Conservation (phyloP, 768 basidiomycete genomes). For the Lentinula edodes region DNA sequence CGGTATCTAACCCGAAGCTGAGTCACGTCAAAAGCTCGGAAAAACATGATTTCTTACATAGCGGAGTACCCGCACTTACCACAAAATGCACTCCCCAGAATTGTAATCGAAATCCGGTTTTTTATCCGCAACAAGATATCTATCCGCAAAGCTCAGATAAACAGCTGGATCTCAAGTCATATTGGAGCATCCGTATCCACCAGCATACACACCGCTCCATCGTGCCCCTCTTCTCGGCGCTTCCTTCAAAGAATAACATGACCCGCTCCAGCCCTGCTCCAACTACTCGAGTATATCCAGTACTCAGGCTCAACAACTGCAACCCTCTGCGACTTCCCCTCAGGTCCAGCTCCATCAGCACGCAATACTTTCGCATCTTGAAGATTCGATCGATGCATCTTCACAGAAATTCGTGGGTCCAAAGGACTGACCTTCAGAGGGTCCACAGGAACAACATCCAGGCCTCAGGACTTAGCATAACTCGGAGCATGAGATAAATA, state of each 20-base stretch:
- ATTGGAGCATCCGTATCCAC: too few relatives aligned
- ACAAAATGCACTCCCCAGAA: not conserved
- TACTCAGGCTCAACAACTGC: too few relatives aligned
- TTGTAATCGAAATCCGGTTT: not conserved
- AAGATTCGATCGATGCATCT: too few relatives aligned
- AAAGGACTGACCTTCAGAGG: not conserved
- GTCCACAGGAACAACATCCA: not conserved
- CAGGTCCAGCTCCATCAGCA: not conserved
- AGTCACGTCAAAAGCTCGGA: not conserved
- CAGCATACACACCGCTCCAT: too few relatives aligned
- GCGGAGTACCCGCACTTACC: not conserved
- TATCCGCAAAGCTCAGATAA: too few relatives aligned
- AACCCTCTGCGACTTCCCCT: too few relatives aligned
- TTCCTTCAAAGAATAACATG: too few relatives aligned
- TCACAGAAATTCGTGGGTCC: not conserved
- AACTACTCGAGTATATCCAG: too few relatives aligned
- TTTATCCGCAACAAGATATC: not conserved
- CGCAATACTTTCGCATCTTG: not conserved
- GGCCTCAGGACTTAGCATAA: not conserved
- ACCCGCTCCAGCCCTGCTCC: too few relatives aligned
- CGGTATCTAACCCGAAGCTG: not conserved
- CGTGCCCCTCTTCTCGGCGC: too few relatives aligned
- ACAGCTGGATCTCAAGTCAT: too few relatives aligned
- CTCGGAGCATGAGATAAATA: not conserved
- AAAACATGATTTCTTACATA: not conserved